Evolutionary conservation across 1,139 yeast species (phyloP).

Genomic region (Suhomyces maxii): DNA sequence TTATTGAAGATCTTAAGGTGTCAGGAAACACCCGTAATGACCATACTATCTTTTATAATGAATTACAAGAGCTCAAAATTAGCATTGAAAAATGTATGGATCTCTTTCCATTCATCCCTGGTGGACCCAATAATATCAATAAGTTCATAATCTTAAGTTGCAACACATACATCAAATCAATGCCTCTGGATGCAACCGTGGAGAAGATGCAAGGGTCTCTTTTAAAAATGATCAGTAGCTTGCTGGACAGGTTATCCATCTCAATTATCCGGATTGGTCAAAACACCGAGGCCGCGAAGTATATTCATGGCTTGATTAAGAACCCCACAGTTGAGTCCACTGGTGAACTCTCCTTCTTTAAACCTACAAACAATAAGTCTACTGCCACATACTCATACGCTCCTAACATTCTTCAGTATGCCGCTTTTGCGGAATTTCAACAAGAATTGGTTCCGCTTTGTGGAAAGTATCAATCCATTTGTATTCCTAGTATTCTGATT

Average conservation of each 20-base stretch:
- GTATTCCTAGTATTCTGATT: conserved; percentile 22
- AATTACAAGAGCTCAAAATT: conserved; percentile 26
- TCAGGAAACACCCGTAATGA: conserved; percentile 22
- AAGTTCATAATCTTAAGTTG: conserved; percentile 29
- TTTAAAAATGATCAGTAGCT: conserved; percentile 13
- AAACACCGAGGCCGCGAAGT: conserved; percentile 20
- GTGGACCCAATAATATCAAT: conserved; percentile 21
- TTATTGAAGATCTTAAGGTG: conserved; percentile 44
- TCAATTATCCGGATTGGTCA: conserved; percentile 28
- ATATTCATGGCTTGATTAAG: conserved; percentile 16
- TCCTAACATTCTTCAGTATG: conserved; percentile 22
- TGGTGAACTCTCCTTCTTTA: background rate
- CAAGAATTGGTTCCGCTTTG: conserved; percentile 17
- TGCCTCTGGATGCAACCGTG: conserved; percentile 8
- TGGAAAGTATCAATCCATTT: conserved; percentile 18
- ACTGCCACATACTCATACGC: conserved; percentile 16
- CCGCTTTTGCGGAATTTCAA: conserved; percentile 19
- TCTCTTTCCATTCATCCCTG: conserved; percentile 31
- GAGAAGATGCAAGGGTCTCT: conserved; percentile 6
- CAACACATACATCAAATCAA: conserved; percentile 16
- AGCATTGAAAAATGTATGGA: conserved; percentile 33
- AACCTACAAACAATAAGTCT: background rate
- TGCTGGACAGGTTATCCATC: conserved; percentile 22
- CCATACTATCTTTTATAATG: conserved; percentile 16
- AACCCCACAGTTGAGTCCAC: conserved; percentile 5